Conservation (phyloP, 2,329 filamentous ascomycete genomes). For the Fusarium nematophilum region DNA sequence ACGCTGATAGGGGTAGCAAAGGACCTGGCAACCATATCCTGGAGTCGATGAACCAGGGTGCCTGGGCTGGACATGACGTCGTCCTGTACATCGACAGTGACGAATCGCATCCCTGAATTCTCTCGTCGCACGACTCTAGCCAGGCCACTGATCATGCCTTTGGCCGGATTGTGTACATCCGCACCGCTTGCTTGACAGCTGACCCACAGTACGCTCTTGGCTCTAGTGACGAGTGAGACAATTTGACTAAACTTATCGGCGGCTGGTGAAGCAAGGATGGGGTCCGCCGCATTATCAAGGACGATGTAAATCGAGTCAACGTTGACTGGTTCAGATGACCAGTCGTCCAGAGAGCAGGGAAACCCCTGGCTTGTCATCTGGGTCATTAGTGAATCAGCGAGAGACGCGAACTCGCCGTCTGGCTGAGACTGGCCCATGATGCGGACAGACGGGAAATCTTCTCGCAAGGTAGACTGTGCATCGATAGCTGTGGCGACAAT, state of each 20-base stretch:
- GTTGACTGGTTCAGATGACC: conserved; percentile 2
- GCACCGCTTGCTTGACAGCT: conserved; percentile 12
- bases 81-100: conserved; percentile 32
- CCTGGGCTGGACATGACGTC: conserved; percentile 14
- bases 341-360: neutral
- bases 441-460: conserved; percentile 6
- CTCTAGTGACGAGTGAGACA: conserved; percentile 1
- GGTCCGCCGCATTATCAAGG: conserved; percentile 13
- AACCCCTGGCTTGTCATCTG: conserved; percentile 12
- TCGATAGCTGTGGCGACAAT: conserved; percentile 1
- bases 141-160: conserved; percentile 34
- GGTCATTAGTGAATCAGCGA: conserved; percentile 4
- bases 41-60: neutral
- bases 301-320: conserved; percentile 16
- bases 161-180: conserved; percentile 12
- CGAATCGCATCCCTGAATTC: conserved; percentile 26
- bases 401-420: conserved; percentile 5
- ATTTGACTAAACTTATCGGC: conserved; percentile 13
- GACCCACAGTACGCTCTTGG: conserved; percentile 25
- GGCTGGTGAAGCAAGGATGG: conserved; percentile 9
- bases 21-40: conserved; percentile 8
- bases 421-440: conserved; percentile 17
- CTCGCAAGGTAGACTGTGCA: neutral
- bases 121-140: conserved; percentile 37
- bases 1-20: conserved; percentile 8